A percentile compares a stretch with the other conserved stretches of the same genome.
These are phyloP conservation scores for Thymus quinquecostatus DNA, from an alignment of 257 asterid species.

Conservation along the genomic window DNA sequence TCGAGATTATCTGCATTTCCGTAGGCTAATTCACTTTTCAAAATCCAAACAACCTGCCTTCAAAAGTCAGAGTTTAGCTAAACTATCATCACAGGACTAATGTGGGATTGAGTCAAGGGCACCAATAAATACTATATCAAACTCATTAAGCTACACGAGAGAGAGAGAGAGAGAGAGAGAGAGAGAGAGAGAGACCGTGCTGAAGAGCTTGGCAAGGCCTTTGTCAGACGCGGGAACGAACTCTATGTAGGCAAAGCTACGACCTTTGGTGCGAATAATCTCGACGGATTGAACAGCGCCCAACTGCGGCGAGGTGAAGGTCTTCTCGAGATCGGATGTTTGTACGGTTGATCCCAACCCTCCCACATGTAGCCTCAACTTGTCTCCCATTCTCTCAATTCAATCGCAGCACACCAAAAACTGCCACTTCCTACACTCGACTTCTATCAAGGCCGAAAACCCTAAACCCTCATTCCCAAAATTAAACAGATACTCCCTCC, in stretches of 20 bases:
- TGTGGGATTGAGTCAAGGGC: not conserved
- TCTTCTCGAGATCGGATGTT: slow-evolving; percentile 67
- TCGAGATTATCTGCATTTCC: not conserved
- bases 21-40: not conserved
- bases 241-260: slow-evolving; percentile 85
- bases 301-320: slow-evolving; percentile 71
- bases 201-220: slow-evolving; percentile 83
- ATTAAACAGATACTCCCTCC: no score
- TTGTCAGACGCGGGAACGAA: slow-evolving; percentile 81
- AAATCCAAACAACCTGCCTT: not conserved
- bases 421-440: not conserved
- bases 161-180: not conserved
- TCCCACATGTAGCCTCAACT: slow-evolving; percentile 69
- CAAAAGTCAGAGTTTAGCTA: not conserved
- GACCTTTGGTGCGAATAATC: slow-evolving; percentile 75
- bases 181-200: slow-evolving; percentile 61
- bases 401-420: not conserved
- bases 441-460: not conserved
- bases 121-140: not conserved
- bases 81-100: not conserved
- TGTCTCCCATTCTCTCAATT: slow-evolving; percentile 37
- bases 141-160: not conserved
- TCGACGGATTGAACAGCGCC: slow-evolving; percentile 76
- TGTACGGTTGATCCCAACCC: slow-evolving; percentile 73
- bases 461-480: no score